A percentile compares a stretch with the other conserved stretches of the same genome.
These are phyloP conservation scores for Euclidium syriacum DNA, from an alignment of 345 rosid genomes.

Conservation along the genomic window DNA sequence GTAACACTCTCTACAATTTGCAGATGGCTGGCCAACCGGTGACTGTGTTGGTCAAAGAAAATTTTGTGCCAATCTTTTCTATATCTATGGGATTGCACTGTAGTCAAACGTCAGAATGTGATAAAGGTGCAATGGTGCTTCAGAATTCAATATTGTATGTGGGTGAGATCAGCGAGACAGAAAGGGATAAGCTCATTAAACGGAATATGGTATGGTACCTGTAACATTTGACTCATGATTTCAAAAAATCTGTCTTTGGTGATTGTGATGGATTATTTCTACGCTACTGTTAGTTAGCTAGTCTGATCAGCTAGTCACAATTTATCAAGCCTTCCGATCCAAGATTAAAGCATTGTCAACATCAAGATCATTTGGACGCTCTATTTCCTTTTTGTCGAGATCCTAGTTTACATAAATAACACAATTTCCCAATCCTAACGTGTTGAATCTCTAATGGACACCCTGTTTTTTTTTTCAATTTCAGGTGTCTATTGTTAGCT, in stretches of 20 bases:
- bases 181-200: constrained; percentile 83
- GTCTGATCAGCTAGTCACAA: background rate
- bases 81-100: constrained; percentile 71
- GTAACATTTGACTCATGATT: constrained; percentile 13
- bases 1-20: constrained; percentile 16
- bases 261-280: constrained; percentile 4
- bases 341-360: background rate
- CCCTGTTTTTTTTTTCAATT: constrained; percentile 25
- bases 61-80: constrained; percentile 87
- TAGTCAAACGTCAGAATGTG: constrained; percentile 54
- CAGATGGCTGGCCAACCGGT: constrained; percentile 68
- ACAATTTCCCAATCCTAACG: background rate
- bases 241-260: constrained; percentile 15
- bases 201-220: constrained; percentile 61
- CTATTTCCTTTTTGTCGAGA: constrained; percentile 1
- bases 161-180: constrained; percentile 66
- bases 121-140: constrained; percentile 62
- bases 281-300: constrained; percentile 7
- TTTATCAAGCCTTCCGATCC: background rate
- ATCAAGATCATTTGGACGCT: constrained; percentile 8
- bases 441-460: background rate
- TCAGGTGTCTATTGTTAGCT: constrained; percentile 85
- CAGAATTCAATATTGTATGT: constrained; percentile 56
- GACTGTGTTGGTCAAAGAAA: constrained; percentile 51
- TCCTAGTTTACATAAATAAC: background rate